Evolutionary conservation across 371 early-diverging fungal species (phyloP), one percentile per base, ranked within the genome.

Genomic region (Saksenaea oblongispora): DNA sequence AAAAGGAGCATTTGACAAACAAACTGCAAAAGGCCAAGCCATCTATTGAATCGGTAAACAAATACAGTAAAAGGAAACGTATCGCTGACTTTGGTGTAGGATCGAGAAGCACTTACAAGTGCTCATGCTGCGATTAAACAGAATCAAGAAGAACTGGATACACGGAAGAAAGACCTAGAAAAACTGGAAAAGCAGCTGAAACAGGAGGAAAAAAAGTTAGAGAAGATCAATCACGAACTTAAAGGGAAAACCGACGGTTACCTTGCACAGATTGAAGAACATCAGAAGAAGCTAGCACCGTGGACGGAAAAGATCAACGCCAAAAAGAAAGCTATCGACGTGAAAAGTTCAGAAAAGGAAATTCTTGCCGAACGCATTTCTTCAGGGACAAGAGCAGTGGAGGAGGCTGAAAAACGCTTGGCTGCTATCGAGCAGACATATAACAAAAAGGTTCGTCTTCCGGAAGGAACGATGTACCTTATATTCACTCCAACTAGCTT

Each of bases 161-260:
- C 73, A 42, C 78, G 77, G 5, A 75, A 79, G 36, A 54, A 58
- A 35, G 91, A 95, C 51, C 35, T 89, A 0, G 85, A 78, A 1
- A 76, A 81, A 10, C 77, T 95, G 15, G 89, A 88, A 61, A 80
- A 79, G 22, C 82, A 84, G 8, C 67, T 95, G 24, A 83, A 70
- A 11, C 67, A 22, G 2, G 94, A 95, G 59, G 92, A 93, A 47
- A 73, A 74, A 5, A 84, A 79, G 58, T 73, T 98, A 34, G 93
- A 93, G 28, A 80, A 80, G 24, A 94, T 97, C 58, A 84, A 87
- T 53, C 84, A 86, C 53, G 85, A 90, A 42, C 75, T 98, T 47
- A 89, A 91, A 69, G 95, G 90, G 27, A 93, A 94, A 70, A 95
- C 95, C 0, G 91, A 91, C 26, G 80, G 70, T 10, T 89, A 85